Base-by-base conservation (phyloP, 1,139 yeast genomes). In the Debaryomyces coudertii region DNA sequence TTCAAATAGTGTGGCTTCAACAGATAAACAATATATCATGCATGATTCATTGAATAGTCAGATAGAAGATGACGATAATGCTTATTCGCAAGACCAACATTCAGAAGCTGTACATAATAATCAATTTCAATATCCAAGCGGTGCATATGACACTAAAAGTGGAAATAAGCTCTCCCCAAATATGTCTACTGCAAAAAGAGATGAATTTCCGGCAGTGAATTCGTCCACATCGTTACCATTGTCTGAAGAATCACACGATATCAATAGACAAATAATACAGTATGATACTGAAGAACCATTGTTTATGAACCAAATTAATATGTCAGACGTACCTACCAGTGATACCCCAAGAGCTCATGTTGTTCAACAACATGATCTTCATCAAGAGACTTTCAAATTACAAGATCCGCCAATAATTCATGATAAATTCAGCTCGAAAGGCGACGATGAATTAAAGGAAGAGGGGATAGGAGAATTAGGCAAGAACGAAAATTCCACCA, bases 321-420 rank as follows among this genome's bases (percentile, higher is more conserved):
- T 43, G 6, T 48, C 48, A 11, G 44, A 50, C 28, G 43, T 47
- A n/a, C 53, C 46, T 5, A 45, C 33, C 5, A 22, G 48, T 47
- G 36, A 43, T 40, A 20, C 39, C 36, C 9, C 53, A 43, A 36
- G 24, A 15, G 20, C 34, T 35, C 34, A 46, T 39, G 46, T 40
- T 15, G 22, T 23, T 22, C 11, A 20, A 6, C 29, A 33, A n/a
- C 31, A 34, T 20, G 22, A 7, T 25, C 25, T 22, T 27, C 40
- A 16, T 3, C 16, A 22, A 14, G 30, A 29, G 7, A 24, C 53
- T 18, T 59, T 61, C 31, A 60, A 58, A 43, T 47, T 62, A 41
- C 68, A 61, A 43, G 65, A 59, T 33, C 63, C 69, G 1, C 68
- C 69, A 3, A 15, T 28, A 7, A 29, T 46, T 35, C 40, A 42